Evolutionary conservation across 2,329 filamentous ascomycete genomes (phyloP).

Genomic region (Coniochaeta sp.): DNA sequence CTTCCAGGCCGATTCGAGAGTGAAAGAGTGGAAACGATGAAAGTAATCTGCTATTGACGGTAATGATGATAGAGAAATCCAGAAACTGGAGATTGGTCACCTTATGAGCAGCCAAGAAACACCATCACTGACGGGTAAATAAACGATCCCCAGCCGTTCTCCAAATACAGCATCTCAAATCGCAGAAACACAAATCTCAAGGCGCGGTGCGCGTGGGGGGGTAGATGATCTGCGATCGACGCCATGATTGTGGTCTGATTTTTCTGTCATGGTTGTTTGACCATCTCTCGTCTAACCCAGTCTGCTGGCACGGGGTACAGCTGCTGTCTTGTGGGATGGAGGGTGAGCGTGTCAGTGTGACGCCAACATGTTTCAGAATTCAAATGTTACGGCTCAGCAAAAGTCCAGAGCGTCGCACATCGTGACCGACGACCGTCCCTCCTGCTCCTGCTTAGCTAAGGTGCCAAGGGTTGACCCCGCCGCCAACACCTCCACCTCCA

Average conservation of each 20-base stretch:
- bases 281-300: background rate
- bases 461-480: too few relatives aligned
- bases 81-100: background rate
- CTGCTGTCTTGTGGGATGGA: background rate
- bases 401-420: background rate
- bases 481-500: too few relatives aligned
- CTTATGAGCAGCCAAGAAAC: background rate
- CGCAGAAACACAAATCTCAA: slow-evolving; percentile 3
- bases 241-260: slow-evolving; percentile 13
- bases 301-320: background rate
- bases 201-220: background rate
- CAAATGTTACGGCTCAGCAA: background rate
- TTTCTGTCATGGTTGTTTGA: slow-evolving; percentile 13
- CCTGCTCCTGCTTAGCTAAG: background rate
- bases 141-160: slow-evolving; percentile 4
- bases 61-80: background rate
- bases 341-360: background rate
- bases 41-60: background rate
- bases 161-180: background rate
- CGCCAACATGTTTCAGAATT: background rate
- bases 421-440: background rate
- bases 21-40: background rate
- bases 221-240: background rate
- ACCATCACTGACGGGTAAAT: slow-evolving; percentile 9
- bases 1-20: background rate